phyloP scores from a whole-genome alignment of 371 early-diverging fungal species.

The Haplosporangium sp. region DNA sequence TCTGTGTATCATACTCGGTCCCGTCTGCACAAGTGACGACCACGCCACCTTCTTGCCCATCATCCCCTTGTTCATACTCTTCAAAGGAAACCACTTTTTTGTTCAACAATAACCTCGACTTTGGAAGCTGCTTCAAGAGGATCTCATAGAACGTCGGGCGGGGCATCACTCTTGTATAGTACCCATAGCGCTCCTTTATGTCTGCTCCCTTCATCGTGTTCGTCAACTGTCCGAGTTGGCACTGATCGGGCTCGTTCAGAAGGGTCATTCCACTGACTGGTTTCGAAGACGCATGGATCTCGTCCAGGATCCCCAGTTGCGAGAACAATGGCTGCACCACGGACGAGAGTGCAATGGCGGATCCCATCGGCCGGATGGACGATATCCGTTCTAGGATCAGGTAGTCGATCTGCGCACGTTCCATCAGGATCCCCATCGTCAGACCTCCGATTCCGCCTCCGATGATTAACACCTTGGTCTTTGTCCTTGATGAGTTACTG shows the following conservation, averaged over 20 bases:
- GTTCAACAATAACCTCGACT: neutral
- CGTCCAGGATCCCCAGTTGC: slow-evolving; percentile 6
- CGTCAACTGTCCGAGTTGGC: neutral
- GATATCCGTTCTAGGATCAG: slow-evolving; percentile 5
- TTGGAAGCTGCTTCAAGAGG: slow-evolving; percentile 1
- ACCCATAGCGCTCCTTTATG: neutral
- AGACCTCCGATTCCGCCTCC: slow-evolving; percentile 8
- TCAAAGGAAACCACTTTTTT: neutral
- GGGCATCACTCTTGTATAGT: neutral
- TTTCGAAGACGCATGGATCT: slow-evolving; percentile 2
- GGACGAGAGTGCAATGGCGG: slow-evolving; percentile 3
- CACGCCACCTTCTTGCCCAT: neutral
- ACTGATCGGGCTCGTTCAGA: neutral
- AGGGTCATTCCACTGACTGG: neutral
- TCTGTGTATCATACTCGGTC: slow-evolving; percentile 5
- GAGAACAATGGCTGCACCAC: slow-evolving; percentile 1
- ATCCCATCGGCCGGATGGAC: neutral
- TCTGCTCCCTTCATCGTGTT: neutral
- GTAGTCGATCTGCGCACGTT: slow-evolving; percentile 5
- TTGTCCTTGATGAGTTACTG: neutral
- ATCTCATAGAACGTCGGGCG: slow-evolving; percentile 2
- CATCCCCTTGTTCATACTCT: neutral
- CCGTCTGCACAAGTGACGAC: slow-evolving; percentile 5
- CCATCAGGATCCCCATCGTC: slow-evolving; percentile 3
- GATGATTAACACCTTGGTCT: slow-evolving; percentile 6